Base-by-base conservation (phyloP, 2,329 filamentous ascomycete species). In the Diplodia mutila region DNA sequence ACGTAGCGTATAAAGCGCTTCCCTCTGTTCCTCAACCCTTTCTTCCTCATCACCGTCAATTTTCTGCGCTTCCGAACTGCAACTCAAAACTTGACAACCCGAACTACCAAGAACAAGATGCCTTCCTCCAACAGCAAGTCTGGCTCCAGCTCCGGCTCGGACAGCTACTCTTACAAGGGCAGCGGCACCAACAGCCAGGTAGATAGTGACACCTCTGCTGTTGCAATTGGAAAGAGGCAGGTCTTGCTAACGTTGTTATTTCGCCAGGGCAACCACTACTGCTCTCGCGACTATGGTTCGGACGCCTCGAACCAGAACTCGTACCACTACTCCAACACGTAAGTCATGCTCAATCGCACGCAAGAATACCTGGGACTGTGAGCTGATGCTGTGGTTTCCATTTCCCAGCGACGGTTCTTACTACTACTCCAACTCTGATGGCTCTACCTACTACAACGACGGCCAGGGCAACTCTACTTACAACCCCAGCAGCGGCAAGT, bases 301-400 rank as follows among this genome's bases (percentile, higher is more conserved):
- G 59, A 70, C 46, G 75, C 75, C n/a, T 66, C 74, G 9, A 80
- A 80, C 70, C 14, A 34, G 18, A 80, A 80, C 70, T 73, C 75
- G 12, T 81, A 80, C 71, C 78, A 81, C 66, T 80, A 80, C 70
- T 79, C 77, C 69, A 80, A 80, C 69, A 70, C 39, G 65, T 70
- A 69, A 71, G 69, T 49, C 27, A 14, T 18, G 4, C 1, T 11
- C 12, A 14, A n/a, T 14, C n/a, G 8, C 29, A n/a, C 5, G 34
- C 21, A 18, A 12, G 16, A n/a, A 29, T 37, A 18, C n/a, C 5
- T 21, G 42, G 2, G 42, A 27, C 21, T 8, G 8, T 32, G 23
- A 37, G 29, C 18, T 61, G 21, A n/a, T 21, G 3, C 4, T 57
- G 54, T 8, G 51, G 29, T 48, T 27, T 49, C 14, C 12, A 3